These are phyloP conservation scores for Talaromyces marneffei DNA, from an alignment of 2,329 filamentous ascomycete species.

Conservation along the genomic window DNA sequence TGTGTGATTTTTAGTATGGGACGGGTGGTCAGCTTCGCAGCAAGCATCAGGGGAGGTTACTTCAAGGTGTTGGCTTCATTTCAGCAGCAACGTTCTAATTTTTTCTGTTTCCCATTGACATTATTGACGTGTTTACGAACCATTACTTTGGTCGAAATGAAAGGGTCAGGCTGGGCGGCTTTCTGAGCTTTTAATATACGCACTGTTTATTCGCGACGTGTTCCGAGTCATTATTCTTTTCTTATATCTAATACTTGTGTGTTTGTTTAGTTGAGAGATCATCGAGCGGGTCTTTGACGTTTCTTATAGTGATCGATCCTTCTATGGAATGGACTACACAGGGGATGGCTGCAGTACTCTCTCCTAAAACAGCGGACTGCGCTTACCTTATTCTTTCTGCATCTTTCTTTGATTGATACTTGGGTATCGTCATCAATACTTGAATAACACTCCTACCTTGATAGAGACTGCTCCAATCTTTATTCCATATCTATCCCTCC, in stretches of 20 bases:
- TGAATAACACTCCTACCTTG: neutral
- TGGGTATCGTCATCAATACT: neutral
- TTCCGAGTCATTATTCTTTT: neutral
- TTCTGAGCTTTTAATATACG: neutral
- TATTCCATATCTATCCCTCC: too few relatives aligned
- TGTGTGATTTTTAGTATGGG: neutral
- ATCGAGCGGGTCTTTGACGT: constrained; percentile 2
- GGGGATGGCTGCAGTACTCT: neutral
- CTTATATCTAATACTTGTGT: neutral
- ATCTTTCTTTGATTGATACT: neutral
- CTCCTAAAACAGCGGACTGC: neutral
- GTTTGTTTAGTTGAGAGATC: neutral
- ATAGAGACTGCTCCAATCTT: too few relatives aligned
- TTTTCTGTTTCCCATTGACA: neutral
- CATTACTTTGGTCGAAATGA: neutral
- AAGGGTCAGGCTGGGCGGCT: constrained; percentile 1
- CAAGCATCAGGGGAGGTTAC: constrained; percentile 6
- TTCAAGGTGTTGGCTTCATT: neutral
- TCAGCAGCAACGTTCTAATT: neutral
- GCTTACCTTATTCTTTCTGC: too few relatives aligned
- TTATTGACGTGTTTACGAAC: constrained; percentile 1
- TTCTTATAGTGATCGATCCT: neutral
- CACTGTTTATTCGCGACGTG: neutral
- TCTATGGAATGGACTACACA: neutral
- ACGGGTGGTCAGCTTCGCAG: constrained; percentile 1